phyloP scores from a whole-genome alignment of 371 early-diverging fungal genomes.

The Chytridium lagenaria region DNA sequence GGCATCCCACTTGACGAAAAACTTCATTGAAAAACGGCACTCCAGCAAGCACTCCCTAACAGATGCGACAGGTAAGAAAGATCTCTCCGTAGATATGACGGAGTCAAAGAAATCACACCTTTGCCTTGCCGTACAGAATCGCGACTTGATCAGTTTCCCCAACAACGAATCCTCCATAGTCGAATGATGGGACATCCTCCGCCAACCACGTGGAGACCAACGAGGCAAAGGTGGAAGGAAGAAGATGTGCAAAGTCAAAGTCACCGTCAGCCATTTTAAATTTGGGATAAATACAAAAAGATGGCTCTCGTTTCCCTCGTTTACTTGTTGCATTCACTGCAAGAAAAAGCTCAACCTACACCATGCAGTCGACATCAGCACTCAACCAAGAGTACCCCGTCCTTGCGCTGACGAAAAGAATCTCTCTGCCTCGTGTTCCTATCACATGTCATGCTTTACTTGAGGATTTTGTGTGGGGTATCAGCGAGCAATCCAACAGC shows the following conservation, averaged over 20 bases:
- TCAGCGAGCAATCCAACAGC: too few species aligned
- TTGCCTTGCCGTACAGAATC: constrained; percentile 85
- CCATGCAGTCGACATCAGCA: too few species aligned
- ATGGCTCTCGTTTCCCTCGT: too few species aligned
- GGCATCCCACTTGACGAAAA: constrained; percentile 87
- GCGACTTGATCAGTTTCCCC: constrained; percentile 87
- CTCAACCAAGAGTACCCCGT: too few species aligned
- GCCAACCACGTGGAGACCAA: constrained; percentile 79
- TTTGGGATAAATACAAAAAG: too few species aligned
- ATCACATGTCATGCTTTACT: too few species aligned
- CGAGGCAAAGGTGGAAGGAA: constrained; percentile 74
- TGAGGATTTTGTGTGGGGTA: too few species aligned
- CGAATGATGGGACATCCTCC: constrained; percentile 96
- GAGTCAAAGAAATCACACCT: constrained; percentile 50
- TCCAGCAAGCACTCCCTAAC: constrained; percentile 88
- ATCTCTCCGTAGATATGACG: background rate
- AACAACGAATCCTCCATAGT: constrained; percentile 96
- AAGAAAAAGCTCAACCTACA: too few species aligned
- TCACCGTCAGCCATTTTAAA: too few species aligned
- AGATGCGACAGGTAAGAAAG: background rate
- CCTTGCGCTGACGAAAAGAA: too few species aligned
- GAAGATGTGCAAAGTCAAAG: constrained; percentile 61
- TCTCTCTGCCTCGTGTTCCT: too few species aligned
- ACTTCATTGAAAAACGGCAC: constrained; percentile 95
- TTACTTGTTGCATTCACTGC: too few species aligned